A percentile compares a stretch with the other conserved stretches of the same genome.
Evolutionary conservation across 2,329 filamentous ascomycete genomes (phyloP).

Genomic region (Sclerotinia trifoliorum): DNA sequence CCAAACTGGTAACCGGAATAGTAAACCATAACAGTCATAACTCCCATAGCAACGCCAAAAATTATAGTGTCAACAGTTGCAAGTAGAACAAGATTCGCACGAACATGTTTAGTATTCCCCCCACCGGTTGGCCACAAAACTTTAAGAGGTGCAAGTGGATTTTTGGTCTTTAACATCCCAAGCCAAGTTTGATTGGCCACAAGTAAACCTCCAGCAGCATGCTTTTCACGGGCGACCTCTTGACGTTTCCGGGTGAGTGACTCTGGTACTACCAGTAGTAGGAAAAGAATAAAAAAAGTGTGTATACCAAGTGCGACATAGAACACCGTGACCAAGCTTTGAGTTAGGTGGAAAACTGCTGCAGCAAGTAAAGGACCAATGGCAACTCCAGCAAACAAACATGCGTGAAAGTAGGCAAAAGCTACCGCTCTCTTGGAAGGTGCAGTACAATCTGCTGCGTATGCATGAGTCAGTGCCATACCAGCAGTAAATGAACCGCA

Average conservation of each 20-base stretch:
- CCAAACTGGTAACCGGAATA: constrained; percentile 78
- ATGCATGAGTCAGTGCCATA: constrained; percentile 75
- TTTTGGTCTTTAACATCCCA: constrained; percentile 48
- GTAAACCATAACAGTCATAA: constrained; percentile 76
- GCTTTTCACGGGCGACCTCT: constrained; percentile 65
- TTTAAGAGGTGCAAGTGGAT: constrained; percentile 73
- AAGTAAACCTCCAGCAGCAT: constrained; percentile 48
- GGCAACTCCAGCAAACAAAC: constrained; percentile 84
- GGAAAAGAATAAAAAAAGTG: constrained; percentile 67
- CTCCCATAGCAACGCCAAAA: constrained; percentile 78
- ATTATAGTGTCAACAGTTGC: constrained; percentile 78
- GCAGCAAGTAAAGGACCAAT: constrained; percentile 80
- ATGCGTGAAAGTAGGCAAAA: constrained; percentile 88
- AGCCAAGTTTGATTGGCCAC: constrained; percentile 3
- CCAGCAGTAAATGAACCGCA: constrained; percentile 86
- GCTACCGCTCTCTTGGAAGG: constrained; percentile 76
- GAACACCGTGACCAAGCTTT: constrained; percentile 76
- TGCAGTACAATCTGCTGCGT: constrained; percentile 83
- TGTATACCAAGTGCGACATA: constrained; percentile 76
- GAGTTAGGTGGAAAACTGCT: constrained; percentile 73
- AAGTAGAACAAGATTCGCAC: constrained; percentile 79
- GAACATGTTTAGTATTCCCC: constrained; percentile 56
- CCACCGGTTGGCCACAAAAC: constrained; percentile 73
- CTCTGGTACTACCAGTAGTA: constrained; percentile 75
- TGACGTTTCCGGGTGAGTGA: constrained; percentile 76